These are phyloP conservation scores for Chlorella variabilis DNA, from an alignment of 163 green algal species.

Conservation along the genomic window DNA sequence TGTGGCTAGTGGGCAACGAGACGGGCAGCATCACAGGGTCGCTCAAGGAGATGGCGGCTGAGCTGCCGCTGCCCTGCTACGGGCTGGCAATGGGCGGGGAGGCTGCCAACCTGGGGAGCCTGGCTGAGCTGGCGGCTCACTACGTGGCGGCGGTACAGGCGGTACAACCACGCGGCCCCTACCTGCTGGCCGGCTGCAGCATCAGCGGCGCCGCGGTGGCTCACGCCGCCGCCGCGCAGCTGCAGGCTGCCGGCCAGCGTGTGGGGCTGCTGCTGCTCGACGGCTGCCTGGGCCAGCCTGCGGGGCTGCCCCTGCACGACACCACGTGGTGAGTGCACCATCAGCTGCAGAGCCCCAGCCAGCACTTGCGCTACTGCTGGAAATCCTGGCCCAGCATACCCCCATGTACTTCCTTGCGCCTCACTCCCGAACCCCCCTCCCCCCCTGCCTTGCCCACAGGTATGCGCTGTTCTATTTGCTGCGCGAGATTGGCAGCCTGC, in stretches of 20 bases:
- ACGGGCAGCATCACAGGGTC: slow-evolving; percentile 57
- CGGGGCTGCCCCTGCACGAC: slow-evolving; percentile 48
- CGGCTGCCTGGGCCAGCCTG: slow-evolving; percentile 52
- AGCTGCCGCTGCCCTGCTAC: slow-evolving; percentile 69
- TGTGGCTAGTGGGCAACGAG: slow-evolving; percentile 71
- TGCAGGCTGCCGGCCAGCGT: slow-evolving; percentile 52
- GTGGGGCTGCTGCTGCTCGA: slow-evolving; percentile 71
- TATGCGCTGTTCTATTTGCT: slow-evolving; percentile 69
- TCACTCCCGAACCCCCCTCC: too few relatives aligned
- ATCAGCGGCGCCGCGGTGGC: slow-evolving; percentile 62
- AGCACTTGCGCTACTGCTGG: too few relatives aligned
- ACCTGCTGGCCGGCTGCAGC: slow-evolving; percentile 63
- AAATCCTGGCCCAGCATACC: too few relatives aligned
- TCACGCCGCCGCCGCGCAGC: slow-evolving; percentile 47
- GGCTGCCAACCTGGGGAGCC: slow-evolving; percentile 13
- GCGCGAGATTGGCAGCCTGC: slow-evolving; percentile 56
- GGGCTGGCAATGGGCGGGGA: slow-evolving; percentile 63
- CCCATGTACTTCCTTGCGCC: background rate
- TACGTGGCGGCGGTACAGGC: slow-evolving; percentile 50
- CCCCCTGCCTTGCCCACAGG: slow-evolving; percentile 19
- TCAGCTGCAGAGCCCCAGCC: too few relatives aligned
- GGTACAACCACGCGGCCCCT: slow-evolving; percentile 69
- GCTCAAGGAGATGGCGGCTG: slow-evolving; percentile 56
- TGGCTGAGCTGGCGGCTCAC: slow-evolving; percentile 40
- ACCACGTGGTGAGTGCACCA: slow-evolving; percentile 37